These are phyloP conservation scores for Pulveroboletus sp. DNA, from an alignment of 768 basidiomycete species.

Conservation along the genomic window DNA sequence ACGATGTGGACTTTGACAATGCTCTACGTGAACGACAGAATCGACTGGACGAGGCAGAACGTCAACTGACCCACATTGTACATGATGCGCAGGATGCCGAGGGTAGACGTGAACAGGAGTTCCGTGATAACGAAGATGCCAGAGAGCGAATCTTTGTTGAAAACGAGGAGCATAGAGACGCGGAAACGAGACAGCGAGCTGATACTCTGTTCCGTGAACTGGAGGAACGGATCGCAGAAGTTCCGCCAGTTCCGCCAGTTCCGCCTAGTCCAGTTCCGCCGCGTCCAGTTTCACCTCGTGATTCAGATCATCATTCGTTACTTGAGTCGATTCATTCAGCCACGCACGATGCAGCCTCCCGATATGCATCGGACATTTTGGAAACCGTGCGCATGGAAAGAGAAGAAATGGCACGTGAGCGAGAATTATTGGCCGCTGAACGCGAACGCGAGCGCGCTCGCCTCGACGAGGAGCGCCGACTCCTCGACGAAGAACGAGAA, in stretches of 20 bases:
- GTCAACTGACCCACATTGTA: constrained; percentile 44
- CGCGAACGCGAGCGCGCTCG: constrained; percentile 47
- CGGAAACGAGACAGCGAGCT: constrained; percentile 44
- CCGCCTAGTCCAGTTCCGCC: constrained; percentile 21
- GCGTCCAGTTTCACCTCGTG: background rate
- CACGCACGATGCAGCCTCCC: constrained; percentile 50
- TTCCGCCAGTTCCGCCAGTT: constrained; percentile 20
- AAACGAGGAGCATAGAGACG: constrained; percentile 52
- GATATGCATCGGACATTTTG: constrained; percentile 53
- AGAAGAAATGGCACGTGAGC: constrained; percentile 52
- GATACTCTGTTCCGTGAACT: constrained; percentile 23
- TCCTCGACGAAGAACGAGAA: constrained; percentile 45
- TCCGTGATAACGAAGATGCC: constrained; percentile 60
- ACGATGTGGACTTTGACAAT: constrained; percentile 35
- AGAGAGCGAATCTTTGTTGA: constrained; percentile 58
- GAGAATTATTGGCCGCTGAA: constrained; percentile 51
- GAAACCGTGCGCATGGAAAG: constrained; percentile 56
- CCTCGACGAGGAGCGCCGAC: constrained; percentile 45
- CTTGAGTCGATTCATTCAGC: constrained; percentile 37
- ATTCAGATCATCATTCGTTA: constrained; percentile 30
- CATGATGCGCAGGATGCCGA: constrained; percentile 56
- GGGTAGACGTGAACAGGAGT: constrained; percentile 57
- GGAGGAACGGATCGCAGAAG: constrained; percentile 25
- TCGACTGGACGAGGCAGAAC: constrained; percentile 53
- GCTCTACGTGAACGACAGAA: constrained; percentile 44